A percentile compares a stretch with the other conserved stretches of the same genome.
Conservation (phyloP, 352 stramenopile genomes). For the Pythium monospermum region DNA sequence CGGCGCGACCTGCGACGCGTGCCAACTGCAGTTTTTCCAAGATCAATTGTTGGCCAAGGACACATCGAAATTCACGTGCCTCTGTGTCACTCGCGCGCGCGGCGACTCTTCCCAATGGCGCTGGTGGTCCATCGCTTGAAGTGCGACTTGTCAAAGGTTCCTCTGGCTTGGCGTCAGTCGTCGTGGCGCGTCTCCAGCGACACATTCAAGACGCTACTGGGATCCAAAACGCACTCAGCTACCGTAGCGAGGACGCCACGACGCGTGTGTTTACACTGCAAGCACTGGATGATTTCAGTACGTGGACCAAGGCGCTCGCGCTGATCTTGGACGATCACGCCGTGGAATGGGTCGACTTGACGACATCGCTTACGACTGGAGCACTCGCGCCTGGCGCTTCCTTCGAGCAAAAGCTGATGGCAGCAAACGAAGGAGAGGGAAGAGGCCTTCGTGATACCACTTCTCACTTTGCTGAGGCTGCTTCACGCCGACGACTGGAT, state of each 20-base stretch:
- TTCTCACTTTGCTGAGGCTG: too few relatives aligned
- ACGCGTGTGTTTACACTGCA: conserved; percentile 34
- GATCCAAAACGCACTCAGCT: conserved; percentile 45
- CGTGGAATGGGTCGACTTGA: conserved; percentile 69
- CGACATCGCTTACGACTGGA: conserved; percentile 38
- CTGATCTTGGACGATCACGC: conserved; percentile 50
- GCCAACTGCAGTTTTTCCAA: conserved; percentile 64
- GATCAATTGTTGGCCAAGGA: conserved; percentile 35
- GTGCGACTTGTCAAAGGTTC: conserved; percentile 41
- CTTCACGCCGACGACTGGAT: conserved; percentile 44
- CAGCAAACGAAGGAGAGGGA: neutral
- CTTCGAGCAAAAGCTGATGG: conserved; percentile 38
- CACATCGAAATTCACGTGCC: conserved; percentile 39
- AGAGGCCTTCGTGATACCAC: too few relatives aligned
- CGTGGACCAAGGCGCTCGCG: conserved; percentile 44
- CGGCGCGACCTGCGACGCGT: conserved; percentile 52
- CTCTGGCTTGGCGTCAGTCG: conserved; percentile 15
- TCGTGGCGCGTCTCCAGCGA: conserved; percentile 25
- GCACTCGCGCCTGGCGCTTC: conserved; percentile 24
- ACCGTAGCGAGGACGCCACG: conserved; percentile 12
- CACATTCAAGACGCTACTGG: conserved; percentile 30
- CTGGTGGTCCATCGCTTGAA: conserved; percentile 35
- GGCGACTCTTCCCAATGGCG: too few relatives aligned
- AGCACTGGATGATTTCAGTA: conserved; percentile 51
- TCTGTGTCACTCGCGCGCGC: conserved; percentile 31